phyloP scores from a whole-genome alignment of 2,329 filamentous ascomycete genomes.

The Pseudogymnoascus sp. region DNA sequence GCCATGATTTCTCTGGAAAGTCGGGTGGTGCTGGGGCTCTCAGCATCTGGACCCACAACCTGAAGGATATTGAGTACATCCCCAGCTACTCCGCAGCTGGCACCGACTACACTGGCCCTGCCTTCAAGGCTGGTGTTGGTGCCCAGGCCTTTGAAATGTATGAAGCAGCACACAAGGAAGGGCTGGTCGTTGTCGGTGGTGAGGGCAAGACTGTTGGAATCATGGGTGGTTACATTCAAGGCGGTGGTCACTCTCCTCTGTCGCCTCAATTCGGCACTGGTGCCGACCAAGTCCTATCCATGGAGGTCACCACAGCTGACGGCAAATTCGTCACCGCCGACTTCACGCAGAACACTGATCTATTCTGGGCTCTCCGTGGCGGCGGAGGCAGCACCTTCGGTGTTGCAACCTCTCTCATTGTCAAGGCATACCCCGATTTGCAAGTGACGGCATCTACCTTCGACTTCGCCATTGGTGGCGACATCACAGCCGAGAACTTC shows the following conservation, averaged over 20 bases:
- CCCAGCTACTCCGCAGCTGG: conserved; percentile 34
- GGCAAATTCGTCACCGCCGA: conserved; percentile 44
- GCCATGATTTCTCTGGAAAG: conserved; percentile 21
- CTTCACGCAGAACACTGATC: conserved; percentile 43
- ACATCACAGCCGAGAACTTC: conserved; percentile 38
- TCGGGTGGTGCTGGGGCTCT: conserved; percentile 37
- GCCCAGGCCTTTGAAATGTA: conserved; percentile 40
- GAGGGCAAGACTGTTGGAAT: conserved; percentile 45
- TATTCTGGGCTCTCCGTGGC: conserved; percentile 58
- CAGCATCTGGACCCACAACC: conserved; percentile 45
- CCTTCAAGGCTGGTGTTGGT: conserved; percentile 44
- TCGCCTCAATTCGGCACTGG: conserved; percentile 47
- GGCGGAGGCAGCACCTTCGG: conserved; percentile 54
- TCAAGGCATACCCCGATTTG: conserved; percentile 41
- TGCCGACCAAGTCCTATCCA: conserved; percentile 52
- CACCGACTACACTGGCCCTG: conserved; percentile 42
- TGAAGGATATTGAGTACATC: conserved; percentile 34
- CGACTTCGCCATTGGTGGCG: conserved; percentile 40
- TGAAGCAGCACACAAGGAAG: conserved; percentile 34
- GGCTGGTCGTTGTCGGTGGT: conserved; percentile 47
- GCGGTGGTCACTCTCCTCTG: conserved; percentile 52
- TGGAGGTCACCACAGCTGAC: conserved; percentile 45
- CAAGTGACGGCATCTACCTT: conserved; percentile 33
- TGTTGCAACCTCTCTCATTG: conserved; percentile 47
- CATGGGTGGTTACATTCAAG: conserved; percentile 47